Base-by-base conservation (phyloP, 140 eudicot species). In the Ambrosia hybrid region DNA sequence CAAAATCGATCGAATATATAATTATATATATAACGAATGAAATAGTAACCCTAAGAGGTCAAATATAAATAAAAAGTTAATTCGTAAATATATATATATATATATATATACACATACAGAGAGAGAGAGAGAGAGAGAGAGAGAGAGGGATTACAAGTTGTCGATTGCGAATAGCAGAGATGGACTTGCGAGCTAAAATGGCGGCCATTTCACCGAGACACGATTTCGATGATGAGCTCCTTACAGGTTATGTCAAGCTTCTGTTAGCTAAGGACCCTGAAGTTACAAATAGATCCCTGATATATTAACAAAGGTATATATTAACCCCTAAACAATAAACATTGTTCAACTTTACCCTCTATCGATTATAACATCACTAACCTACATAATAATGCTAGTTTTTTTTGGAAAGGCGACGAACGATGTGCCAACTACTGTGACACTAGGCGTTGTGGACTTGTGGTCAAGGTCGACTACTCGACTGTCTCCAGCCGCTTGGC, bases 111-210 rank as follows among this genome's bases (percentile, higher is more conserved):
- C 26, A 21, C 26, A 21, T 21, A 21, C 26, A 21, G 26, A 21
- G 26, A 21, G 26, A 21, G 26, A 21, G 26, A 21, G 26, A 21
- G 26, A 38, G 11, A 41, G 63, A 59, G 15, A 41, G 34, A 45
- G 51, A 71, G 45, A 51, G 16, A 53, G 56, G 68, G 51, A 86
- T 85, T 83, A 92, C 98, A 60, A 89, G 96, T 33, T 87, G 95
- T 48, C 92, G 96, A 80, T 70, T 75, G 61, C 96, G 96, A 70
- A 87, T 69, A 67, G 89, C 87, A 5, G 85, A 62, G 65, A 92
- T 71, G 58, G 96, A 87, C 68, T 86, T 86, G 76, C 98, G 96
- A 85, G 96, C 96, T 76, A 92, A 79, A 14, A 87, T 70, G 72
- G 90, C 87, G 52, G 96, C 96, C 98, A 92, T 92, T 70, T 72